Base-by-base conservation (phyloP, 2,329 filamentous ascomycete genomes). In the Microdochium bolleyi region DNA sequence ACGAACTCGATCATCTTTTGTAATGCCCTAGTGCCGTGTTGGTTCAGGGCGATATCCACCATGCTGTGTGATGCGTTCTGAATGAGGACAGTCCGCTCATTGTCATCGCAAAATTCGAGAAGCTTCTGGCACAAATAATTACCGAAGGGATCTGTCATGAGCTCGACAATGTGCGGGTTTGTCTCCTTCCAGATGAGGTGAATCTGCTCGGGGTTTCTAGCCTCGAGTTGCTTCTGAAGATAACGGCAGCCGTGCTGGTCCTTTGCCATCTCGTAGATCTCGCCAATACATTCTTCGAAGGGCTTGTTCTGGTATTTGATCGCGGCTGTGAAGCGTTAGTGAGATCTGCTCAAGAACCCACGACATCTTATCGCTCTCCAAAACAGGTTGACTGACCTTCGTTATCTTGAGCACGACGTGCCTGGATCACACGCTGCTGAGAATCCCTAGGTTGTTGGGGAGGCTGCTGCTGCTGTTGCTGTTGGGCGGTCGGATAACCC, bases 1-100 rank as follows among this genome's bases (percentile, higher is more conserved):
- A 99, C 89, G 67, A 89, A 95, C 72, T 99, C 94, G 60, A 99
- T 99, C 94, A 99, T 99, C 80, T 97, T 99, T 75, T 99, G 94
- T 54, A 99, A 75, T 57, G 94, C 94, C 52, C 94, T 85, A 54
- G 94, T 99, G 60, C 94, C 94, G 68, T 99, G 94, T 73, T 96
- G 92, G 72, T 99, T 97, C 55, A 97, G 76, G 24, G 94, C 94
- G 64, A 99, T 96, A 62, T 86, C 86, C 24, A 95, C 90, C 77
- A 99, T 89, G 57, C 92, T 85, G 51, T 85, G 80, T 19, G 90
- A 84, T 41, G 94, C 91, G 62, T 95, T 96, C 70, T 92, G 85
- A 62, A 99, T 95, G 57, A 99, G 82, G 46, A 85, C 83, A 52
- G 92, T 97, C 59, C 94, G 90, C 75, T 99, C 92, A 51, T 96